Base-by-base conservation (phyloP, 768 basidiomycete genomes). In the Pilatotrama ljubarskyi region DNA sequence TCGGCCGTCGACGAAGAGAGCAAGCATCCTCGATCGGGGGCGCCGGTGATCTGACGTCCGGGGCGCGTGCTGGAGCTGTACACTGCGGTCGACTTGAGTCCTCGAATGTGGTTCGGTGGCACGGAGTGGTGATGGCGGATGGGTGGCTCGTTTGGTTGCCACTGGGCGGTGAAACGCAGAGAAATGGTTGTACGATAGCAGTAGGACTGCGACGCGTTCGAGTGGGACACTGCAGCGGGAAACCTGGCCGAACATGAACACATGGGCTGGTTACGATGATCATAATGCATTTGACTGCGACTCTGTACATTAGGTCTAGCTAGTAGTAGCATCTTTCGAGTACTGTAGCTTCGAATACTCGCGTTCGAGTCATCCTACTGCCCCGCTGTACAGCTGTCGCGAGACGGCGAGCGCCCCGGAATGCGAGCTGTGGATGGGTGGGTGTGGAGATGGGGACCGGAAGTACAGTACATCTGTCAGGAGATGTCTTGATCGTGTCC, bases 401-500 rank as follows among this genome's bases (percentile, higher is more conserved):
- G 44, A 32, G 44, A 46, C 32, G 42, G 17, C 22, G 41, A 41
- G 15, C 35, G 55, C 10, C 22, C 46, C 22, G 51, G 46, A 17
- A n/a, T 42, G 40, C 20, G 32, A 25, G 8, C 11, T 18, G 40
- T 26, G 25, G 42, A 43, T 29, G 58, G 22, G 35, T 40, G 52
- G 44, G 36, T 32, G 41, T 42, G 53, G 46, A 37, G 52, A 41
- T 36, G 59, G 59, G 25, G 26, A 46, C 10, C n/a, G 14, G 43
- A 22, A 24, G n/a, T n/a, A n/a, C n/a, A 44, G 29, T 32, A 32
- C 55, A 57, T 57, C 55, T 57, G 55, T 57, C 55, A 57, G 44
- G 55, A 38, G 55, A 57, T 57, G 55, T 57, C 55, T 57, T 55
- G 60, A 61, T 61, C 49, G 55, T 40, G 54, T 58, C 41, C 60